phyloP scores from a whole-genome alignment of 2,329 filamentous ascomycete genomes.

The Arthroderma sp. region DNA sequence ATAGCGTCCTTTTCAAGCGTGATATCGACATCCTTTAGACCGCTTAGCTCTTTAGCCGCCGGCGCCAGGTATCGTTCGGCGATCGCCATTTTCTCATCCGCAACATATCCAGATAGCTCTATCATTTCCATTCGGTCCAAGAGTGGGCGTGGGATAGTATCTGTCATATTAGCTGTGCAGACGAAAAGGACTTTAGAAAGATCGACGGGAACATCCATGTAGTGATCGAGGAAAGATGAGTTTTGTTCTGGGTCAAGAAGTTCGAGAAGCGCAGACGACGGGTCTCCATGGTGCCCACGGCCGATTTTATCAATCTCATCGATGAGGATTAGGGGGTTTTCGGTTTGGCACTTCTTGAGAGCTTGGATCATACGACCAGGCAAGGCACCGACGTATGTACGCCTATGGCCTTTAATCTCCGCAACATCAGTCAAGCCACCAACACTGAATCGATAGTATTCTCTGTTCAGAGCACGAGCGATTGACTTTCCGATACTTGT shows the following conservation, averaged over 20 bases:
- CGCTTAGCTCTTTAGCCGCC: constrained; percentile 85
- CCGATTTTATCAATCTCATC: constrained; percentile 99
- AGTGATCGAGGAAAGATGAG: constrained; percentile 92
- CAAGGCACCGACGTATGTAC: constrained; percentile 90
- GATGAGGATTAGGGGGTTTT: constrained; percentile 91
- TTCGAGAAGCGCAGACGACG: constrained; percentile 84
- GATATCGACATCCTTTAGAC: constrained; percentile 84
- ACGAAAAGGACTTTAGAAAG: constrained; percentile 96
- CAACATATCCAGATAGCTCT: constrained; percentile 86
- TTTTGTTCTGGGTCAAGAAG: constrained; percentile 95
- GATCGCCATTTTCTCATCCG: constrained; percentile 98
- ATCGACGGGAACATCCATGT: constrained; percentile 96
- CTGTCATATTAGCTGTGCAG: constrained; percentile 97
- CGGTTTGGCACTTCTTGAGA: constrained; percentile 96
- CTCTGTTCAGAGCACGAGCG: constrained; percentile 78
- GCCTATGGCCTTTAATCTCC: constrained; percentile 93
- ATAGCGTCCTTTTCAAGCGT: constrained; percentile 74
- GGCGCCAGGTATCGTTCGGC: constrained; percentile 86
- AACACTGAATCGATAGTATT: constrained; percentile 98
- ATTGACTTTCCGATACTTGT: constrained; percentile 99
- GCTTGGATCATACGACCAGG: constrained; percentile 96
- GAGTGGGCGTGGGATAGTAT: constrained; percentile 87
- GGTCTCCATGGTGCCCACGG: constrained; percentile 89
- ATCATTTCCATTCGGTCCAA: constrained; percentile 98
- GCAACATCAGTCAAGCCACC: constrained; percentile 94